phyloP scores from a whole-genome alignment of 2,329 filamentous ascomycete genomes.

The Fusarium decemcellulare region DNA sequence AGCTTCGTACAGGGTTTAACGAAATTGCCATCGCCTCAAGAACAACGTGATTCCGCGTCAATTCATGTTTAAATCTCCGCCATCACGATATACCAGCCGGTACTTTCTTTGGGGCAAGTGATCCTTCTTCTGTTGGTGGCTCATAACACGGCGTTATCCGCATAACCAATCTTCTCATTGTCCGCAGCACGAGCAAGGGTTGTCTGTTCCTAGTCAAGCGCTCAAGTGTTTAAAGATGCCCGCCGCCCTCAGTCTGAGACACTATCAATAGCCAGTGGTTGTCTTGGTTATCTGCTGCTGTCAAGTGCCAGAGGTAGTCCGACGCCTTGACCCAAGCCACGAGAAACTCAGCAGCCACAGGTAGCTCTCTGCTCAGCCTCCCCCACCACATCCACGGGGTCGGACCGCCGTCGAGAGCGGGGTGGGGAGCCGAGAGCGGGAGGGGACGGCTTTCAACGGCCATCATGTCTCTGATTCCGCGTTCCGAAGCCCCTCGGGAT shows the following conservation, averaged over 20 bases:
- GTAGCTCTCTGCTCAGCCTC: slow-evolving; percentile 36
- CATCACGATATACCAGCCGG: slow-evolving; percentile 14
- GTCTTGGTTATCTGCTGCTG: no score
- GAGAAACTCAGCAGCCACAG: slow-evolving; percentile 22
- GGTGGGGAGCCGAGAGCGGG: slow-evolving; percentile 41
- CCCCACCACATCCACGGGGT: slow-evolving; percentile 36
- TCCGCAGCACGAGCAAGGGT: not conserved
- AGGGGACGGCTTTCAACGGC: slow-evolving; percentile 46
- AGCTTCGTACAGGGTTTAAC: not conserved
- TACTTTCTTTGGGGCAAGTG: not conserved
- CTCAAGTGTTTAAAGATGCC: no score
- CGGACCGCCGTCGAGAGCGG: slow-evolving; percentile 19
- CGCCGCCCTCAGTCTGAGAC: no score
- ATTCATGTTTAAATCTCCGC: slow-evolving; percentile 14
- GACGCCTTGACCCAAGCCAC: not conserved
- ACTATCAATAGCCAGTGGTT: no score
- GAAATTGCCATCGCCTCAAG: slow-evolving; percentile 24
- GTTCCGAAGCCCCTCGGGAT: slow-evolving; percentile 25
- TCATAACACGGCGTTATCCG: no score
- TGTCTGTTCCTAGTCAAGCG: no score
- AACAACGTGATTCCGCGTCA: slow-evolving; percentile 34
- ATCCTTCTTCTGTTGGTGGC: not conserved
- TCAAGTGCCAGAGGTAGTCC: not conserved
- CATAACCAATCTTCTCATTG: not conserved
- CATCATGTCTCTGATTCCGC: slow-evolving; percentile 32